A percentile compares a stretch with the other conserved stretches of the same genome.
phyloP scores from a whole-genome alignment of 2,329 filamentous ascomycete species.

The Clonostachys chloroleuca region DNA sequence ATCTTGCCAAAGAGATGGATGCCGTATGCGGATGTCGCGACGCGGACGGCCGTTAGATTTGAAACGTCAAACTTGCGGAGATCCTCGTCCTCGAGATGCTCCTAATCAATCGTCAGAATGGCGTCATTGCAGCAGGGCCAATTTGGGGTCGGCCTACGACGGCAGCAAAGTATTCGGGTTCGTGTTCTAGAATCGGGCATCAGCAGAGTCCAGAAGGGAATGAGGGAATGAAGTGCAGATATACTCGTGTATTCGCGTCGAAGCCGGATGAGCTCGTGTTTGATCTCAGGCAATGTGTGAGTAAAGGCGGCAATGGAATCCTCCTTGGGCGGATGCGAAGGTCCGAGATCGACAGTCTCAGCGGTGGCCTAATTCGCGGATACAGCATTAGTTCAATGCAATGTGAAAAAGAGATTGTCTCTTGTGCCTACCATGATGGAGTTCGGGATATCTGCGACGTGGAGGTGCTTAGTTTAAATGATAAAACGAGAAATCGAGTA shows the following conservation, averaged over 20 bases:
- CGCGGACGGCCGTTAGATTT: constrained; percentile 88
- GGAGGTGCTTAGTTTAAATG: too few relatives aligned
- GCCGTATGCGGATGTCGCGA: constrained; percentile 79
- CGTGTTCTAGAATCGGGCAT: constrained; percentile 35
- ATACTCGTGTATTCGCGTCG: constrained; percentile 40
- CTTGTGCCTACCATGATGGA: too few relatives aligned
- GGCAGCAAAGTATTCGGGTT: constrained; percentile 49
- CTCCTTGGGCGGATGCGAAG: constrained; percentile 41
- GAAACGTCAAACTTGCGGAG: constrained; percentile 82
- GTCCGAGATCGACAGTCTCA: constrained; percentile 46
- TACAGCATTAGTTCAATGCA: neutral
- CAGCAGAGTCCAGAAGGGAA: constrained; percentile 1
- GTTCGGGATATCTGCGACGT: too few relatives aligned
- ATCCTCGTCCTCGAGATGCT: constrained; percentile 59
- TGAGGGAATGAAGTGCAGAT: constrained; percentile 1
- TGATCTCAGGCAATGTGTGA: constrained; percentile 44
- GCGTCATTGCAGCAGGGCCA: neutral
- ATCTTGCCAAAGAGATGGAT: constrained; percentile 75
- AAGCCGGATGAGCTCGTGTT: constrained; percentile 42
- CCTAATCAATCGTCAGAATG: neutral
- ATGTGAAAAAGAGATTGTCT: too few relatives aligned
- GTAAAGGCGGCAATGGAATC: constrained; percentile 45
- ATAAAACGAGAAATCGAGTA: too few relatives aligned
- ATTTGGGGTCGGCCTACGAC: constrained; percentile 20
- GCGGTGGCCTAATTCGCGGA: constrained; percentile 33